These are phyloP conservation scores for Helotiales sp. DNA, from an alignment of 2,329 filamentous ascomycete genomes.

Conservation along the genomic window DNA sequence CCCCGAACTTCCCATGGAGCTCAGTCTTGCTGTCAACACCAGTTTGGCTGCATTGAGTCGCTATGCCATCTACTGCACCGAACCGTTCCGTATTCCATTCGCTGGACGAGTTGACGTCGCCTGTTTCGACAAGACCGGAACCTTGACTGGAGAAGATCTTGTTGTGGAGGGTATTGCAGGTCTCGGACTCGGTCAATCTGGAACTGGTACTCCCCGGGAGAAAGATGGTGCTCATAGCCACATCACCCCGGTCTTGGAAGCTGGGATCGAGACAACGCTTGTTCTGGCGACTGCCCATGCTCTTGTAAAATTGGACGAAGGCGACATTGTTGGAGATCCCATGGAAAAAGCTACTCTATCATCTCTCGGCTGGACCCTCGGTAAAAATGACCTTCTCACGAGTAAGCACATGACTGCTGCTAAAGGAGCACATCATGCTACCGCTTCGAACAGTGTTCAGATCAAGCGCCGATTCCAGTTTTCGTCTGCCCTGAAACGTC, in stretches of 20 bases:
- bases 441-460: constrained; percentile 77
- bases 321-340: constrained; percentile 94
- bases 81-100: constrained; percentile 97
- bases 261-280: constrained; percentile 82
- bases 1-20: constrained; percentile 97
- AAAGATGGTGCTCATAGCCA: constrained; percentile 82
- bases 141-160: constrained; percentile 92
- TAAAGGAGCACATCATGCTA: constrained; percentile 51
- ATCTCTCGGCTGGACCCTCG: constrained; percentile 91
- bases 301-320: constrained; percentile 93
- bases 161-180: constrained; percentile 97
- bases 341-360: constrained; percentile 97
- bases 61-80: constrained; percentile 97
- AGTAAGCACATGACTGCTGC: constrained; percentile 62
- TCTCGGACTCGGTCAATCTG: constrained; percentile 72
- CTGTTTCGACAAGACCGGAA: constrained; percentile 99
- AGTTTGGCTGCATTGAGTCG: constrained; percentile 93
- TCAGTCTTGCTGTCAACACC: constrained; percentile 96
- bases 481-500: constrained; percentile 92
- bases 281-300: constrained; percentile 95
- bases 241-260: constrained; percentile 72
- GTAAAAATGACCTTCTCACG: constrained; percentile 82
- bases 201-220: constrained; percentile 68
- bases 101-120: constrained; percentile 94
- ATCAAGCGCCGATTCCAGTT: constrained; percentile 98